Evolutionary conservation across 495 filamentous ascomycete genomes (phyloP), one percentile per base, ranked within the genome.

Genomic region (Elaphomyces granulatus): DNA sequence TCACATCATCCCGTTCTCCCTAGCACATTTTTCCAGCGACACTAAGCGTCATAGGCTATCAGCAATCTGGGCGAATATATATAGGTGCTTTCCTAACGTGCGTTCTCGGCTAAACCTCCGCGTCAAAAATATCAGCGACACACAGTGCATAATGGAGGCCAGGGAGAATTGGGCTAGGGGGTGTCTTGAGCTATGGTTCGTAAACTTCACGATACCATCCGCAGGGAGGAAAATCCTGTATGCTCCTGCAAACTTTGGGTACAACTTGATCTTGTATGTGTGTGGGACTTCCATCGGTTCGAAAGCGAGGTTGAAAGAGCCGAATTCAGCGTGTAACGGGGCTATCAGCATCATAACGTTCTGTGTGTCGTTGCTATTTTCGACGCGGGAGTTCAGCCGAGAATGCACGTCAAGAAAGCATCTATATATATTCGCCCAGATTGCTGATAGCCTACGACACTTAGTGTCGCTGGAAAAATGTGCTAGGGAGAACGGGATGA

Each of bases 1-100:
- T 36, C 43, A 41, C 30, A 45, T 45, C 37, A 42, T 41, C 20
- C 37, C 43, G 8, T 45, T 41, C 35, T 30, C 16, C 31, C 17
- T 41, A 8, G 43, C 14, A 17, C 23, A n/a, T n/a, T 16, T 30
- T n/a, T n/a, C n/a, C n/a, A n/a, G n/a, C n/a, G n/a, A n/a, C n/a
- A n/a, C n/a, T n/a, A n/a, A 9, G 15, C 36, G 16, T 8, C 12
- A 17, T 8, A 21, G 8, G 10, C 20, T 20, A 8, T 38, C n/a
- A 20, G 20, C 20, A 15, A 37, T 42, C 15, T 42, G 40, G 40
- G 6, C 21, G 0, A 23, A 16, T 19, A 15, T 36, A 9, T 28
- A 23, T 20, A 30, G 21, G 21, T 42, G 36, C 36, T 42, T 42
- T 26, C 40, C 40, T n/a, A 14, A 12, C 32, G 15, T 3, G 20